phyloP scores from a whole-genome alignment of 2,329 filamentous ascomycete species.

The Fusarium lyarnte region DNA sequence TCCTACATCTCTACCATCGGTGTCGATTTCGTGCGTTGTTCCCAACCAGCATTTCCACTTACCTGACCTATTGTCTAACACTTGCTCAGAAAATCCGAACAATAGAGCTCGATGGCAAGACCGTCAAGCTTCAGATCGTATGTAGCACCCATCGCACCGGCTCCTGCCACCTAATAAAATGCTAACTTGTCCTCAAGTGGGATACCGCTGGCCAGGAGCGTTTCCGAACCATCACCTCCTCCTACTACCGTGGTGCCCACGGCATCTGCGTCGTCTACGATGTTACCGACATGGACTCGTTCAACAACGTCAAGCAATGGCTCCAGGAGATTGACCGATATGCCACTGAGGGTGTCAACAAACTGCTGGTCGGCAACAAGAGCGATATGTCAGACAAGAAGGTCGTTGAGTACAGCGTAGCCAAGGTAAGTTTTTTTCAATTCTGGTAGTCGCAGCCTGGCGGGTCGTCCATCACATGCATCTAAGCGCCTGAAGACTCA shows the following conservation, averaged over 20 bases:
- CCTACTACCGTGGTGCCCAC: slow-evolving; percentile 98
- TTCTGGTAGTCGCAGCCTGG: neutral
- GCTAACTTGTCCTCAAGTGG: slow-evolving; percentile 70
- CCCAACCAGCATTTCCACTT: neutral
- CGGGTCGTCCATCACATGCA: slow-evolving; percentile 35
- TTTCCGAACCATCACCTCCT: slow-evolving; percentile 99
- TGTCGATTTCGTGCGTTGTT: slow-evolving; percentile 89
- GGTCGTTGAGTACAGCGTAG: slow-evolving; percentile 98
- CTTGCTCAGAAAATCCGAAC: slow-evolving; percentile 92
- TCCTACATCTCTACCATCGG: slow-evolving; percentile 99
- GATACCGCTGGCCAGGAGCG: slow-evolving; percentile 99
- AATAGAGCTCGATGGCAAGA: slow-evolving; percentile 99
- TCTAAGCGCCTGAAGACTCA: slow-evolving; percentile 16
- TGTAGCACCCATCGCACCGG: slow-evolving; percentile 48
- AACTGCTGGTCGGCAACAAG: slow-evolving; percentile 99
- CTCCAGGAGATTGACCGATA: slow-evolving; percentile 99
- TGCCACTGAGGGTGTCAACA: slow-evolving; percentile 99
- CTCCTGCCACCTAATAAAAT: neutral
- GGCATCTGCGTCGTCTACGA: slow-evolving; percentile 99
- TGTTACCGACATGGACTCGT: slow-evolving; percentile 99
- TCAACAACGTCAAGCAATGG: slow-evolving; percentile 99
- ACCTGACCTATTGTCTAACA: slow-evolving; percentile 18
- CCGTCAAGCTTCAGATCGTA: slow-evolving; percentile 99
- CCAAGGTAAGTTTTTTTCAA: slow-evolving; percentile 75
- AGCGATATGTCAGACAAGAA: slow-evolving; percentile 99